Evolutionary conservation across 1,139 yeast genomes (phyloP), one percentile per base, ranked within the genome.

Genomic region (Debaryomycetaceae sp.): DNA sequence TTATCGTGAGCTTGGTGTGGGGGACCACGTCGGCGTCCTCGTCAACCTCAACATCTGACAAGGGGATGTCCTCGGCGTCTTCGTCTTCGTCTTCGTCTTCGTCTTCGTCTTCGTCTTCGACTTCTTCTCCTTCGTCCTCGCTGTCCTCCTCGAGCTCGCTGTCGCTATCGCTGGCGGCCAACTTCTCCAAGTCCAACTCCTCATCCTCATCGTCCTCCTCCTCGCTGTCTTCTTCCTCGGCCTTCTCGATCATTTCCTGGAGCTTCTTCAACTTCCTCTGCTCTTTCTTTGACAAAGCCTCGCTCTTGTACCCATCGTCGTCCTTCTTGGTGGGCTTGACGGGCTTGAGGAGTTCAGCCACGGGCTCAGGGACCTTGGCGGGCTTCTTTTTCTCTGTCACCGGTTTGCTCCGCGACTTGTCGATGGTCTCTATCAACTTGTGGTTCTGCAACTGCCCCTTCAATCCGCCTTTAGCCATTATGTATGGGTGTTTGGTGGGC

Each of bases 1-100:
- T 82, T 42, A 83, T 62, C 14, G 96, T 89, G 32, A 86, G 71
- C 56, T 88, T 88, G 38, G 93, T 88, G 60, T 83, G 78, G 31
- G 98, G 96, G 18, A 89, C 83, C 23, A 83, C 73, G 51, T 86
- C 95, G 11, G 93, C 93, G 49, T 85, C 95, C 4, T 84, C 82
- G 47, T 83, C 94, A 27, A 80, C 60, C 49, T 83, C 94, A 24
- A 79, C 93, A 36, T 83, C 91, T 1, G 89, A 81, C 34, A 81
- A 67, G 26, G 89, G 81, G 26, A 83, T 66, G 42, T 82, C 91
- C 46, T 80, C 83, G 38, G 70, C 77, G 16, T 56, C 68, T 26
- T 46, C 61, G 17, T 56, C 64, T n/a, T 42, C 65, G n/a, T 56
- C 64, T 18, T 60, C 72, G 5, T 56, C 74, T 0, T 58, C 69